Base-by-base conservation (phyloP, 305 asterid genomes). In the Fraxinus greggii region DNA sequence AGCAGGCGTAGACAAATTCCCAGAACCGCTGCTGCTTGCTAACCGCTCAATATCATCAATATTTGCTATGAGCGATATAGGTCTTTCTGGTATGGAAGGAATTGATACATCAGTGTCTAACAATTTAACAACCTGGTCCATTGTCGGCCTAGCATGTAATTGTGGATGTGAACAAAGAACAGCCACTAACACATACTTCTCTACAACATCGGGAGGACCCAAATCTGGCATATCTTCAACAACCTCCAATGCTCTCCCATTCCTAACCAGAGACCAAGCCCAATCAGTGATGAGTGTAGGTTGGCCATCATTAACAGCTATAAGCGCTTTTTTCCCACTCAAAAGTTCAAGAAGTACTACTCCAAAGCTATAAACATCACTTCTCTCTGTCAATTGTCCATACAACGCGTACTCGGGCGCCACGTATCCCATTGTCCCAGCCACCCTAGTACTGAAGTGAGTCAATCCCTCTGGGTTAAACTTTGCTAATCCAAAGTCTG, bases 401-500 rank as follows among this genome's bases (percentile, higher is more conserved):
- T 90, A 92, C 54, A 92, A 70, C 0, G 94, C 94, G 7, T 92
- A 92, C 86, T 92, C 96, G 0, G 96, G 94, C 0, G 92, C 92
- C 19, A 92, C 92, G 40, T 92, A 90, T 6, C 94, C 94, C 89
- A 89, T 86, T 0, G 96, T 92, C 54, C 96, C 96, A 0, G 94
- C 96, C 21, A 90, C 92, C 56, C 90, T 85, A 33, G 96, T 89
- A 86, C 94, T 92, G 85, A 92, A 10, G 51, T 90, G 96, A 0
- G 94, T 88, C 88, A 86, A 86, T 29, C 94, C 96, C 54, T 90
- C 93, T 0, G 94, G 91, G 0, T 88, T 85, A 23, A 92, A 90
- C 88, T 87, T 90, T 0, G 96, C 96, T 86, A 92, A 54, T 48
- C 96, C 96, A 42, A 92, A 92, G 81, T 92, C 94, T 0, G 93